Percentiles rank a stretch among this genome's conserved stretches.
phyloP scores from a whole-genome alignment of 2,329 filamentous ascomycete species.

The Keithomyces neogunnii region DNA sequence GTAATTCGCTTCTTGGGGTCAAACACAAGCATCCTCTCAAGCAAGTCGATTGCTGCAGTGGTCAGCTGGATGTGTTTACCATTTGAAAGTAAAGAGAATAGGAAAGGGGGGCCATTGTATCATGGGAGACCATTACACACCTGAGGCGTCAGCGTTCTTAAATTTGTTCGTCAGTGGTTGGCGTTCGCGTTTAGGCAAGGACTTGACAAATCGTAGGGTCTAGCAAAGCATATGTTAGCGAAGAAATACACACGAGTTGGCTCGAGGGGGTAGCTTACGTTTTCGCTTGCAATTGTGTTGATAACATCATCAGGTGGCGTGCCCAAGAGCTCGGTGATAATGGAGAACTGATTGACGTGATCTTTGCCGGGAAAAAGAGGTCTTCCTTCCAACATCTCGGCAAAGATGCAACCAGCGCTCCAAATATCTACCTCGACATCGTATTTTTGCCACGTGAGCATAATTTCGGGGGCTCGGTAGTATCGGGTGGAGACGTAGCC shows the following conservation, averaged over 20 bases:
- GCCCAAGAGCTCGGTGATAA: slow-evolving; percentile 94
- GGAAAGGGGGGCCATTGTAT: too few species aligned
- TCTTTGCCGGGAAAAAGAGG: slow-evolving; percentile 98
- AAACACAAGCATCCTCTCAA: slow-evolving; percentile 96
- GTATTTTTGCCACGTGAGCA: slow-evolving; percentile 99
- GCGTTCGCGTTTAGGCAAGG: slow-evolving; percentile 86
- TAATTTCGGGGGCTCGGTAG: slow-evolving; percentile 97
- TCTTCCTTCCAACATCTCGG: slow-evolving; percentile 98
- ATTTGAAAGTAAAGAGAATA: not conserved
- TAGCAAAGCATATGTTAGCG: slow-evolving; percentile 26
- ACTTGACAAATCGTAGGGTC: slow-evolving; percentile 96
- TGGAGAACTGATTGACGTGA: slow-evolving; percentile 98
- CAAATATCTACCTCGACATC: slow-evolving; percentile 98
- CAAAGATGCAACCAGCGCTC: slow-evolving; percentile 98
- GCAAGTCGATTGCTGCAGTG: slow-evolving; percentile 70
- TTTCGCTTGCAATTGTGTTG: slow-evolving; percentile 96
- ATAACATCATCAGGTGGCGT: slow-evolving; percentile 98
- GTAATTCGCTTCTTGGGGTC: slow-evolving; percentile 94
- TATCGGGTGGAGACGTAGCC: slow-evolving; percentile 98
- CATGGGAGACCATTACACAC: slow-evolving; percentile 35
- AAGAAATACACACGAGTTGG: not conserved
- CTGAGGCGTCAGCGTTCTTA: slow-evolving; percentile 82
- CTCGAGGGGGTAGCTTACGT: slow-evolving; percentile 47
- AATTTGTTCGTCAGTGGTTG: slow-evolving; percentile 85
- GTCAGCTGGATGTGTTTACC: not conserved